Evolutionary conservation across 257 asterid genomes (phyloP), one percentile per base, ranked within the genome.

Genomic region (Solanum sejunctum): DNA sequence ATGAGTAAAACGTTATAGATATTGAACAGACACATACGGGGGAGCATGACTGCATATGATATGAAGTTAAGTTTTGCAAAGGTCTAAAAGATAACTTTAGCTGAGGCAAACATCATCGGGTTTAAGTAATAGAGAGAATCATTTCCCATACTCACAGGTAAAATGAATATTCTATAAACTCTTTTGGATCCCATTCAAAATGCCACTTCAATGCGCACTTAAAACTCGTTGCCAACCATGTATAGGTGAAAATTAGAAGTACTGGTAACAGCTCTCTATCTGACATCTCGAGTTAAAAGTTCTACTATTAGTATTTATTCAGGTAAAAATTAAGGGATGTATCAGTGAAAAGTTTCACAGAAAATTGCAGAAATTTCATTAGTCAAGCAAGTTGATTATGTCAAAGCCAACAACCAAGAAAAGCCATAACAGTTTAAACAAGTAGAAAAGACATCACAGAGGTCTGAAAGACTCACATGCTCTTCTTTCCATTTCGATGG

Each of bases 401-500:
- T 26, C 60, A 13, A 73, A 47, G 58, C 60, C 81, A 73, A 73
- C 43, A 47, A 47, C 36, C 60, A 47, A 47, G 12, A 49, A 21
- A 41, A 71, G 54, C 9, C 56, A 3, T 8, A 73, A 21, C 36
- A 73, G 28, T 73, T 47, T 47, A 73, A 49, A 21, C 81, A 73
- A 21, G 43, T 73, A 73, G 60, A 73, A 2, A 47, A 21, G 13
- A 12, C 81, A 73, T 20, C n/a, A 51, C 81, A 73, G 23, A 47
- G 60, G 13, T 47, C 81, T 47, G 67, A 71, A 84, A 41, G 49
- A 85, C 95, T 91, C 84, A 95, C 99, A 54, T 95, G 98, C 88
- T 95, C 98, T 87, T 94, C 98, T 91, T 92, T 95, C 98, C 99
- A 95, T 77, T 91, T 89, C 2, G 95, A 87, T 26, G 98, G 99